Conservation (phyloP, 108 stramenopile genomes). For the Licmophora abbreviata region DNA sequence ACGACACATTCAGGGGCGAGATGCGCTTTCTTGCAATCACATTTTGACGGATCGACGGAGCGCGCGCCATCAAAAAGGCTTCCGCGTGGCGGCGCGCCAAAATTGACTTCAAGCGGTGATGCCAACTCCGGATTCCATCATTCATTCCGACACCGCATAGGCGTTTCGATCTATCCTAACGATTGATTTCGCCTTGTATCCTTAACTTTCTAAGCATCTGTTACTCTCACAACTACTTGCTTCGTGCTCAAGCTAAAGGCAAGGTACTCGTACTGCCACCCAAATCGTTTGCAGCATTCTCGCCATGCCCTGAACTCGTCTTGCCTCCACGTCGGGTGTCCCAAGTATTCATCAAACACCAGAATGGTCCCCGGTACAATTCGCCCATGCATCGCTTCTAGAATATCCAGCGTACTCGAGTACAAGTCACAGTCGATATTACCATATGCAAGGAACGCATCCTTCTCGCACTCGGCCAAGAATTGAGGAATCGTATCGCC, state of each 20-base stretch:
- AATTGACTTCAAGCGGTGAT: no score
- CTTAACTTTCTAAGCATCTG: constrained; percentile 18
- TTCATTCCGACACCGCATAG: no score
- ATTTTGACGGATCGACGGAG: no score
- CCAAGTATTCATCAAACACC: constrained; percentile 80
- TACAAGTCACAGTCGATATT: constrained; percentile 88
- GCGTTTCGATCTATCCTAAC: no score
- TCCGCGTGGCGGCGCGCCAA: no score
- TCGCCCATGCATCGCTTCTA: constrained; percentile 68
- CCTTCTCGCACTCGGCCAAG: constrained; percentile 17
- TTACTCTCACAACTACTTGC: constrained; percentile 73
- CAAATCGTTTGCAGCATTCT: constrained; percentile 82
- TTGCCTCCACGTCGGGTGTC: constrained; percentile 79
- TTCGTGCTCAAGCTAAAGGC: constrained; percentile 74
- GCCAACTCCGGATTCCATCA: no score
- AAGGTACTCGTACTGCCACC: constrained; percentile 83
- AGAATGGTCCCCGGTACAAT: constrained; percentile 73
- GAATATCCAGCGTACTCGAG: constrained; percentile 62
- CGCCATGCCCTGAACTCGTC: constrained; percentile 83
- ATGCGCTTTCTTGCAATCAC: no score
- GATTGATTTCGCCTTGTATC: no score
- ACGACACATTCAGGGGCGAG: no score
- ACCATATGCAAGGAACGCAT: constrained; percentile 67
- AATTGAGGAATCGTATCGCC: constrained; percentile 66
- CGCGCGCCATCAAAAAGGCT: no score